Evolutionary conservation across 1,284 basidiomycete species (phyloP).

Genomic region (Trichosporon ovoides): DNA sequence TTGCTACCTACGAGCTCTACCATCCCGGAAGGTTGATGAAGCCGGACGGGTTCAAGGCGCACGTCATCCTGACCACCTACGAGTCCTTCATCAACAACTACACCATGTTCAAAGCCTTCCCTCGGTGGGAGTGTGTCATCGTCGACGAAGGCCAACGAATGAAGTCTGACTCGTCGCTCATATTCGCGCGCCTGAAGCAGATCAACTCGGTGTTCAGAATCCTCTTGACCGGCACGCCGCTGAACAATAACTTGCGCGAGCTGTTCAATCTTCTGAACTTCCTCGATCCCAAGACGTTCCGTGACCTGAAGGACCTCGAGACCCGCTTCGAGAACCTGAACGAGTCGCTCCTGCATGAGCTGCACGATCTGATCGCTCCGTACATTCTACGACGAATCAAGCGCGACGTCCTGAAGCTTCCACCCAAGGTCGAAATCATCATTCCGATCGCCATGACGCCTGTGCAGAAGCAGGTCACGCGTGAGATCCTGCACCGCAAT

Average conservation of each 20-base stretch:
- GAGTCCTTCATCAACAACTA: slow-evolving; percentile 73
- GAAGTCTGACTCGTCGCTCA: slow-evolving; percentile 66
- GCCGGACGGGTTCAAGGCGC: slow-evolving; percentile 50
- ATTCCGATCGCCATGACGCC: slow-evolving; percentile 85
- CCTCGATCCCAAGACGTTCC: slow-evolving; percentile 65
- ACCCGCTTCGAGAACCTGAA: slow-evolving; percentile 65
- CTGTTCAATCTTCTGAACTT: slow-evolving; percentile 93
- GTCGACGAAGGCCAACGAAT: slow-evolving; percentile 79
- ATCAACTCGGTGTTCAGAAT: slow-evolving; percentile 74
- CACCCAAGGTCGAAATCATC: slow-evolving; percentile 74
- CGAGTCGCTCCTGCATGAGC: slow-evolving; percentile 68
- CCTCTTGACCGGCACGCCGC: slow-evolving; percentile 90
- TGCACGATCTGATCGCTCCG: slow-evolving; percentile 72
- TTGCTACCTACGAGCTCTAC: slow-evolving; percentile 74
- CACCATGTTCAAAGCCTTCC: slow-evolving; percentile 68
- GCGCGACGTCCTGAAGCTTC: slow-evolving; percentile 83
- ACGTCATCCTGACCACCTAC: slow-evolving; percentile 85
- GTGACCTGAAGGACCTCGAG: slow-evolving; percentile 64
- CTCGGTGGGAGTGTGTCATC: slow-evolving; percentile 86
- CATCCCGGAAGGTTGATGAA: slow-evolving; percentile 52
- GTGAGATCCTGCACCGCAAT: slow-evolving; percentile 59
- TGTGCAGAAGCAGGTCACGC: slow-evolving; percentile 84
- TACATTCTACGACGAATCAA: slow-evolving; percentile 92
- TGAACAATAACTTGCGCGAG: slow-evolving; percentile 95
- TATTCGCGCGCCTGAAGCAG: slow-evolving; percentile 78